Evolutionary conservation across 768 basidiomycete species (phyloP), one percentile per base, ranked within the genome.

Genomic region (Agrocybe praecox): DNA sequence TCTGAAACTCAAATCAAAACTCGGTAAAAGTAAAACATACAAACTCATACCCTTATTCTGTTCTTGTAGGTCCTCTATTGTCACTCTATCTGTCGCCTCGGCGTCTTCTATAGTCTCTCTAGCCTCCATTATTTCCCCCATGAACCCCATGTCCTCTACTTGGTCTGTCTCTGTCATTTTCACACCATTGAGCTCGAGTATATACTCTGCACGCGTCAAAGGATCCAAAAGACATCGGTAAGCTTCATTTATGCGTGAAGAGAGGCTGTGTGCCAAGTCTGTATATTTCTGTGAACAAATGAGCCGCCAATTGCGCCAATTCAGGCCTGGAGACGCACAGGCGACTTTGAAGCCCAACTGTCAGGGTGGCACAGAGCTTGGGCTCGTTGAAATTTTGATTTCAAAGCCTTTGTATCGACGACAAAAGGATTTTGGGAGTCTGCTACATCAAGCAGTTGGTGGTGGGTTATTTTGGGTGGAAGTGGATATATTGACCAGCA

Each of bases 321-420:
- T 46, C 18, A 15, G 64, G 29, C 36, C 36, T 40, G 23, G 46
- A 36, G 57, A 73, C 71, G 65, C 72, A 89, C 90, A 57, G 80
- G 71, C 54, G 85, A 85, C 65, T 83, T 80, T 26, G 84, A 81
- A 32, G 86, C 81, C 89, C 91, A 96, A 12, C 86, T 79, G 69
- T 98, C 95, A 0, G 95, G 95, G 75, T 98, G 95, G 50, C 92
- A 86, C 19, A 84, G 74, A 19, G 85, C 79, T 67, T 96, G 95
- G 2, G 89, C 83, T 46, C 80, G 74, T 32, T 89, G 75, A 68
- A 93, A 96, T 24, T 81, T 79, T 33, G 76, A 74, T 69, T 85
- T 88, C 56, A 97, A 73, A 18, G 79, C 73, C 1, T 72, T 64
- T 15, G 80, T 64, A 66, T 94, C 86, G 43, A 98, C 72, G 15